Evolutionary conservation across 2,329 filamentous ascomycete species (phyloP), one percentile per base, ranked within the genome.

Genomic region (Ilyonectria sp.): DNA sequence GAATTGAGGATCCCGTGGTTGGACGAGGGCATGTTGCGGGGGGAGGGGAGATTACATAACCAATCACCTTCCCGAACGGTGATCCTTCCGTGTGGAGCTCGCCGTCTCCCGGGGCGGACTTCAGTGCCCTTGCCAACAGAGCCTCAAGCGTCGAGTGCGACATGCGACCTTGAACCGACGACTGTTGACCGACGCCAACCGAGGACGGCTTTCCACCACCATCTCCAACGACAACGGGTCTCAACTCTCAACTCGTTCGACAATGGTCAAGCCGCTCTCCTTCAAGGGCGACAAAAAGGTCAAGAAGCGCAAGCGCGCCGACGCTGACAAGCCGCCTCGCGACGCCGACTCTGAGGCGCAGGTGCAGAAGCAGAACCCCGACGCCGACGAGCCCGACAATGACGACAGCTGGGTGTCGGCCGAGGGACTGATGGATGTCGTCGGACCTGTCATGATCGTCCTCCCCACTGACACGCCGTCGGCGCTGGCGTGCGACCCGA

Each of bases 281-380:
- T 99, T 99, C 87, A 99, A 99, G 84, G 96, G 96, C 86, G 96
- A 99, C 84, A 98, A 97, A 82, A 96, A 96, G 84, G 84, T 89
- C 67, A 97, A 96, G 82, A 98, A 98, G 86, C 89, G 94, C 80
- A 98, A 97, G 87, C 90, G 93, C 74, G 82, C 87, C 54, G 84
- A 86, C 59, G 83, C 83, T 49, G 85, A 89, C 49, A 83, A 86
- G 67, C 79, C 81, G 13, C 79, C 87, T 49, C 58, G 61, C 69
- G 58, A 73, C 70, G 67, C 29, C 9, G 46, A 60, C n/a, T 15
- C 52, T 46, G 46, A 56, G 19, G 52, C 63, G 15, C 21, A 21
- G 21, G 52, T 74, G 33, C 70, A 71, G 33, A 75, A 72, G 56
- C 59, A 58, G 40, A 63, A 63, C 50, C 76, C 71, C 17, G 70